Percentiles rank a stretch among this genome's conserved stretches.
Evolutionary conservation across 805 yeast species (phyloP).

Genomic region (Saturnispora zaruensis): DNA sequence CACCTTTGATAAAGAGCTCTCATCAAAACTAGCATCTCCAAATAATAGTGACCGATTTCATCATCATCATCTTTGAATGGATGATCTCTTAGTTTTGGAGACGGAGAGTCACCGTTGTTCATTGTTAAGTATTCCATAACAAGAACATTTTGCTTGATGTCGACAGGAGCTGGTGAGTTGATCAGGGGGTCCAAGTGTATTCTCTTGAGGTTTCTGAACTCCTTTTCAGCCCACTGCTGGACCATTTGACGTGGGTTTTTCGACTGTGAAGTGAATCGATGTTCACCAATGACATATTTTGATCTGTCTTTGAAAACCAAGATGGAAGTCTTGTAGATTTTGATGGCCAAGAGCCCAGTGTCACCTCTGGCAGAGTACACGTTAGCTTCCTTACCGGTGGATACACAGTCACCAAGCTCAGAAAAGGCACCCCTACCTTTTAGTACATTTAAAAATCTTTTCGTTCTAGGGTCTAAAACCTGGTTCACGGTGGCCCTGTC

Average conservation of each 20-base stretch:
- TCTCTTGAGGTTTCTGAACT: slow-evolving; percentile 85
- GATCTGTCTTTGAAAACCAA: slow-evolving; percentile 96
- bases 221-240: slow-evolving; percentile 97
- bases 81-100: slow-evolving; percentile 84
- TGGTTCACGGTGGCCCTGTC: slow-evolving; percentile 96
- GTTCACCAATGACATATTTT: slow-evolving; percentile 93
- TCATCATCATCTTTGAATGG: slow-evolving; percentile 56
- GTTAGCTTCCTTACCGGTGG: slow-evolving; percentile 98
- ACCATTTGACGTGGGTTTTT: slow-evolving; percentile 97
- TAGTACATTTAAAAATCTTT: slow-evolving; percentile 71
- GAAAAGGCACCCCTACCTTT: slow-evolving; percentile 78
- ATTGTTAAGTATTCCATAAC: slow-evolving; percentile 85
- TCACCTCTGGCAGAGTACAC: slow-evolving; percentile 63
- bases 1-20: slow-evolving; percentile 82
- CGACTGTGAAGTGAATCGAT: slow-evolving; percentile 73
- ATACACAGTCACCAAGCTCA: slow-evolving; percentile 83
- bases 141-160: slow-evolving; percentile 78
- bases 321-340: slow-evolving; percentile 92
- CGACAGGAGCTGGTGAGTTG: slow-evolving; percentile 91
- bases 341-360: slow-evolving; percentile 62
- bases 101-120: slow-evolving; percentile 72
- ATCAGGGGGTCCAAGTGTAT: slow-evolving; percentile 60
- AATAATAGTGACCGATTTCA: slow-evolving; percentile 59
- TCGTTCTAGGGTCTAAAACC: slow-evolving; percentile 90
- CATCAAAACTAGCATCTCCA: slow-evolving; percentile 75